phyloP scores from a whole-genome alignment of 192 early-diverging fungal genomes.

The Cetraspora pellucida region DNA sequence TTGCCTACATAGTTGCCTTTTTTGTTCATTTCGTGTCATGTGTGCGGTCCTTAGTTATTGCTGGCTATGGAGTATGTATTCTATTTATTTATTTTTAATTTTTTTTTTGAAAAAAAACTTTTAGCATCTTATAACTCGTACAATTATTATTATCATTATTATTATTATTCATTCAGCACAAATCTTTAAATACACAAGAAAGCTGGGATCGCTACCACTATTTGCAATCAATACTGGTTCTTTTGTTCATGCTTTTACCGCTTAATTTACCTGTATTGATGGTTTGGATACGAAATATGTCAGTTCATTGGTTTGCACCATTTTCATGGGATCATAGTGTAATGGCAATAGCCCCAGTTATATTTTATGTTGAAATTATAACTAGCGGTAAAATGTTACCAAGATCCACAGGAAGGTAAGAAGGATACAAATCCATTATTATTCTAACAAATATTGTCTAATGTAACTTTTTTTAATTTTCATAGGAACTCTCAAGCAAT shows the following conservation, averaged over 20 bases:
- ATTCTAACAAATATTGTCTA: background rate
- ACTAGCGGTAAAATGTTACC: slow-evolving; percentile 59
- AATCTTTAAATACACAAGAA: slow-evolving; percentile 37
- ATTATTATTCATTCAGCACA: background rate
- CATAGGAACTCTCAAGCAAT: slow-evolving; percentile 2
- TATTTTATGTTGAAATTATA: slow-evolving; percentile 60
- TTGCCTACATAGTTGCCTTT: slow-evolving; percentile 69
- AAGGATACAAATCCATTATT: background rate
- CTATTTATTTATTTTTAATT: background rate
- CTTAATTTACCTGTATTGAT: slow-evolving; percentile 75
- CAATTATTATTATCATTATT: background rate
- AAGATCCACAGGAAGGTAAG: slow-evolving; percentile 48
- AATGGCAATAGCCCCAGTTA: slow-evolving; percentile 59
- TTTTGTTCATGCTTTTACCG: slow-evolving; percentile 72
- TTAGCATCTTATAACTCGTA: too few species aligned
- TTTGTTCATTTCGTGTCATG: slow-evolving; percentile 59
- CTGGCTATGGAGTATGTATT: slow-evolving; percentile 34
- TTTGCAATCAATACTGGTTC: slow-evolving; percentile 66
- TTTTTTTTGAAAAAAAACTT: too few species aligned
- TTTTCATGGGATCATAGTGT: slow-evolving; percentile 76
- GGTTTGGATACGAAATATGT: slow-evolving; percentile 80
- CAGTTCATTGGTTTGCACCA: slow-evolving; percentile 80
- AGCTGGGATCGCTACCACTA: slow-evolving; percentile 61
- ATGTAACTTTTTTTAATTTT: background rate
- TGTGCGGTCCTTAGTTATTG: slow-evolving; percentile 45